phyloP scores from a whole-genome alignment of 176 grass and related monocot species.

The Cenchrus americanus region DNA sequence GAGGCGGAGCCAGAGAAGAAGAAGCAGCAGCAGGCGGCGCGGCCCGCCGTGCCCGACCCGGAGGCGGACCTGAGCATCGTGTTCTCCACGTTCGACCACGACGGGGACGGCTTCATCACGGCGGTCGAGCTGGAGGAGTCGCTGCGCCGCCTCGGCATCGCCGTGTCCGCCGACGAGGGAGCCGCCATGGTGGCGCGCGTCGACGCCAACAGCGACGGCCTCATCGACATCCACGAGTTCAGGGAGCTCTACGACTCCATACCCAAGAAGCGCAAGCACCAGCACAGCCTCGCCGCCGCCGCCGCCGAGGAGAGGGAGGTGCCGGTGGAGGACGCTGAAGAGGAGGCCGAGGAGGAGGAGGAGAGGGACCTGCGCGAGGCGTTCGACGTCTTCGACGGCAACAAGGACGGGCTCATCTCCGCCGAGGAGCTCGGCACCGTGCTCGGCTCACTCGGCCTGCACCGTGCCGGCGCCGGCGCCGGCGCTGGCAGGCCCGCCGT shows the following conservation, averaged over 20 bases:
- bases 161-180: slow-evolving; percentile 47
- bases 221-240: slow-evolving; percentile 89
- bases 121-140: slow-evolving; percentile 73
- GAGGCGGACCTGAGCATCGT: slow-evolving; percentile 59
- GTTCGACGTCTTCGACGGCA: slow-evolving; percentile 90
- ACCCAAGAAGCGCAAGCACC: slow-evolving; percentile 46
- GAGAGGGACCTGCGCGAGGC: slow-evolving; percentile 85
- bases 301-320: neutral
- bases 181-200: slow-evolving; percentile 57
- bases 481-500: slow-evolving; percentile 41
- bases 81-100: slow-evolving; percentile 85
- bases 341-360: slow-evolving; percentile 39
- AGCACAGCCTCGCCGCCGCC: neutral
- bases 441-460: slow-evolving; percentile 70
- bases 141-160: slow-evolving; percentile 65
- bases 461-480: slow-evolving; percentile 40
- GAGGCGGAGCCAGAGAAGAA: no score
- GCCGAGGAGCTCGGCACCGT: slow-evolving; percentile 85
- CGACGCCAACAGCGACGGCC: slow-evolving; percentile 85
- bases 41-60: neutral
- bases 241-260: slow-evolving; percentile 73
- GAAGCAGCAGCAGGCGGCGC: neutral
- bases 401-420: slow-evolving; percentile 87
- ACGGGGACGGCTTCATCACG: slow-evolving; percentile 94
- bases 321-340: neutral